Conservation (phyloP, 2,329 filamentous ascomycete species). For the Paraconiothyrium brasiliense region DNA sequence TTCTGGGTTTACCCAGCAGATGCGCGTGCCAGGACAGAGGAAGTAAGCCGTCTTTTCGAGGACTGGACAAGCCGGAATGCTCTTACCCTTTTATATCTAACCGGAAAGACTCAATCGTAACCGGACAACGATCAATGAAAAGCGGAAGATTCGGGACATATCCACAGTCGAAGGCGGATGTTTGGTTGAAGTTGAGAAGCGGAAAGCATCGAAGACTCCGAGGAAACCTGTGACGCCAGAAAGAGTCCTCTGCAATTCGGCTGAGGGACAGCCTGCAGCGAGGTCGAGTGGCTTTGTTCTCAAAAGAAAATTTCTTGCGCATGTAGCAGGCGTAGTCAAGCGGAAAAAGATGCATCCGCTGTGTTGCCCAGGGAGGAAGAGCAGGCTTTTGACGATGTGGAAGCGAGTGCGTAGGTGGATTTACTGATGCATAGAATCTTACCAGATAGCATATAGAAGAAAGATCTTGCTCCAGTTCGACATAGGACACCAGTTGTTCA, state of each 20-base stretch:
- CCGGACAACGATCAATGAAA: conserved; percentile 11
- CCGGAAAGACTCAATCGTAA: conserved; percentile 15
- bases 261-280: conserved; percentile 12
- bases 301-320: conserved; percentile 5
- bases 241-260: conserved; percentile 3
- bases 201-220: conserved; percentile 18
- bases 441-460: background rate
- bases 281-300: conserved; percentile 15
- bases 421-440: conserved; percentile 16
- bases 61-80: conserved; percentile 6
- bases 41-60: conserved; percentile 4
- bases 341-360: conserved; percentile 7
- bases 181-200: conserved; percentile 16
- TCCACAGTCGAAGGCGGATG: conserved; percentile 1
- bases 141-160: conserved; percentile 11
- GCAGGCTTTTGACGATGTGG: background rate
- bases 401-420: background rate
- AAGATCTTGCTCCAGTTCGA: conserved; percentile 1
- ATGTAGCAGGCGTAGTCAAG: conserved; percentile 16
- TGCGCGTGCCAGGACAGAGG: background rate
- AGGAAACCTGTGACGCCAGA: conserved; percentile 13
- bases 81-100: conserved; percentile 10
- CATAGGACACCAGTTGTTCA: background rate
- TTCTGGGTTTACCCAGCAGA: background rate
- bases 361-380: conserved; percentile 3